A percentile compares a stretch with the other conserved stretches of the same genome.
These are phyloP conservation scores for Eimeria acervulina DNA, from an alignment of 169 alveolate species.

Conservation along the genomic window DNA sequence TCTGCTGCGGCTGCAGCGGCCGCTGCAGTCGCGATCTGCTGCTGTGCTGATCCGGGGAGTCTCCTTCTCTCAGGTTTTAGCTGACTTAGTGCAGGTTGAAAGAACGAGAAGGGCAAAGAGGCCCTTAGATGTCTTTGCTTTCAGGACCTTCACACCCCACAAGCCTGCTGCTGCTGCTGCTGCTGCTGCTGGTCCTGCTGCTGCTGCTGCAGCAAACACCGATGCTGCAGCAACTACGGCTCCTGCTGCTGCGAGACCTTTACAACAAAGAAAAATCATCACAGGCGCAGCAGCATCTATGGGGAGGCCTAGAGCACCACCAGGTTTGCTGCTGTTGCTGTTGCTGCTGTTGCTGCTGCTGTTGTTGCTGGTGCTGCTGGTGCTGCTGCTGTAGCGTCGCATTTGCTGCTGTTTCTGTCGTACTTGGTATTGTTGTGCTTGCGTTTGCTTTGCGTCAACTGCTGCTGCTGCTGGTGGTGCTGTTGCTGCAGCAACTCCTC, in stretches of 20 bases:
- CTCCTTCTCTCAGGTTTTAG: background rate
- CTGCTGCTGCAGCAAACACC: too few relatives aligned
- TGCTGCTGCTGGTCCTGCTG: too few relatives aligned
- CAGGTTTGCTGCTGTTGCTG: too few relatives aligned
- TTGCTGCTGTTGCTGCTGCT: conserved; percentile 48
- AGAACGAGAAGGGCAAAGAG: conserved; percentile 19
- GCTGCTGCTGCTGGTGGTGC: conserved; percentile 21
- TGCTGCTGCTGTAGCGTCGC: too few relatives aligned
- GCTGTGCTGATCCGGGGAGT: conserved; percentile 44
- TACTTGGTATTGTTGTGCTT: too few relatives aligned
- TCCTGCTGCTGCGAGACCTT: conserved; percentile 39
- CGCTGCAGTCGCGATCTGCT: conserved; percentile 27
- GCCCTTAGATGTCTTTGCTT: conserved; percentile 13
- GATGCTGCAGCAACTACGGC: conserved; percentile 34
- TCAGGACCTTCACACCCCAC: too few relatives aligned
- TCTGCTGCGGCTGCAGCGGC: too few relatives aligned
- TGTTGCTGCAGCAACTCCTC: conserved; percentile 51
- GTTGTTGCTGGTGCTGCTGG: conserved; percentile 28
- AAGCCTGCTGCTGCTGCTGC: too few relatives aligned
- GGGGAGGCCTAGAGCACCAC: conserved; percentile 45
- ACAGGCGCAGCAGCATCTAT: background rate
- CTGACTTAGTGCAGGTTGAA: background rate
- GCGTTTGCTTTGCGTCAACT: background rate
- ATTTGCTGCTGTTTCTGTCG: too few relatives aligned
- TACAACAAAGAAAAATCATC: background rate